A percentile compares a stretch with the other conserved stretches of the same genome.
Evolutionary conservation across 768 basidiomycete genomes (phyloP).

Genomic region (Lentinula lateritia): DNA sequence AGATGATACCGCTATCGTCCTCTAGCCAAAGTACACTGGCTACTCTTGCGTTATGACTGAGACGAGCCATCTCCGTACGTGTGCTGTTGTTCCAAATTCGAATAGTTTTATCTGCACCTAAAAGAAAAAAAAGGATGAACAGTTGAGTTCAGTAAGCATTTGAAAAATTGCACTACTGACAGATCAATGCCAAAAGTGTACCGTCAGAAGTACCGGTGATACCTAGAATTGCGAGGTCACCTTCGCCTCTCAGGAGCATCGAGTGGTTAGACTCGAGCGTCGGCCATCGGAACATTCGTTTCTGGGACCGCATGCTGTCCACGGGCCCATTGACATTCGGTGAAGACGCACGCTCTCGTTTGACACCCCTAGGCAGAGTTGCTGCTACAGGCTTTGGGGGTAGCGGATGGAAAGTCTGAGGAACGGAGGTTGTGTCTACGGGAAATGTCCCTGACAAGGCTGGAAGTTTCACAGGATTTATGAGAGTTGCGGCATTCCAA

Average conservation of each 20-base stretch:
- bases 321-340: slow-evolving; percentile 7
- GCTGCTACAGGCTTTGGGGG: slow-evolving; percentile 24
- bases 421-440: neutral
- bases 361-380: slow-evolving; percentile 24
- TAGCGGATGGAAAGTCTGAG: slow-evolving; percentile 18
- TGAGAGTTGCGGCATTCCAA: neutral
- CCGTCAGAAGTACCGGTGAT: slow-evolving; percentile 53
- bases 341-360: slow-evolving; percentile 26
- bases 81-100: slow-evolving; percentile 55
- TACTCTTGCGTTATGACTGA: slow-evolving; percentile 46
- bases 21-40: slow-evolving; percentile 56
- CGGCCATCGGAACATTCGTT: slow-evolving; percentile 42
- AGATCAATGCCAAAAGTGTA: slow-evolving; percentile 49
- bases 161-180: slow-evolving; percentile 28
- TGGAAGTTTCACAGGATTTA: neutral
- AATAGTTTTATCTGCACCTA: slow-evolving; percentile 54
- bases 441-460: neutral
- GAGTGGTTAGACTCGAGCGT: slow-evolving; percentile 32
- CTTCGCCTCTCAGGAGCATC: slow-evolving; percentile 37
- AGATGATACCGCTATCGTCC: slow-evolving; percentile 48
- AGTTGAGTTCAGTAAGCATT: neutral
- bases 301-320: slow-evolving; percentile 24
- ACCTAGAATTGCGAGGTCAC: slow-evolving; percentile 37
- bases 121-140: neutral
- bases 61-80: slow-evolving; percentile 47